phyloP scores from a whole-genome alignment of 192 early-diverging fungal species.

The Coemansia sp. region DNA sequence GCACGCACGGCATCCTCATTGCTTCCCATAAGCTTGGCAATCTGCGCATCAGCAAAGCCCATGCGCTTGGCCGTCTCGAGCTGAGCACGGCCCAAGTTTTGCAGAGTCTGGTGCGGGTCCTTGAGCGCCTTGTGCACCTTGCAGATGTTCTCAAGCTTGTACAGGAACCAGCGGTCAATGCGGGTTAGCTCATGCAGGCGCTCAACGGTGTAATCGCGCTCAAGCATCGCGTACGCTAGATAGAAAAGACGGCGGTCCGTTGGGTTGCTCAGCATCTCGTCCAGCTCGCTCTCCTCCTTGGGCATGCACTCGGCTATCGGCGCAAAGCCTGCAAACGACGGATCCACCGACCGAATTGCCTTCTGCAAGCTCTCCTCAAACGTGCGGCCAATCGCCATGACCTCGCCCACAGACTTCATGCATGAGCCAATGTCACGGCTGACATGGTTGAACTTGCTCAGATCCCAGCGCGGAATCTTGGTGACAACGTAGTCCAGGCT shows the following conservation, averaged over 20 bases:
- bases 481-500: constrained; percentile 92
- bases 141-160: constrained; percentile 85
- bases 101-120: constrained; percentile 56
- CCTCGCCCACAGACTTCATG: constrained; percentile 98
- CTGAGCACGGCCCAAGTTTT: constrained; percentile 57
- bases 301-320: constrained; percentile 33
- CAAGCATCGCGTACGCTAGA: constrained; percentile 79
- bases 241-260: constrained; percentile 85
- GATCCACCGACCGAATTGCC: constrained; percentile 94
- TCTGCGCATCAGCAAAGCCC: constrained; percentile 90
- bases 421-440: constrained; percentile 77
- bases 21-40: constrained; percentile 60
- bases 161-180: constrained; percentile 89
- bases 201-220: constrained; percentile 75
- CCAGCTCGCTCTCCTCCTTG: constrained; percentile 55
- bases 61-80: constrained; percentile 76
- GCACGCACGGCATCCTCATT: constrained; percentile 71
- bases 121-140: constrained; percentile 51
- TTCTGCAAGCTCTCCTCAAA: constrained; percentile 97
- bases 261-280: constrained; percentile 64
- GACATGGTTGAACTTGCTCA: constrained; percentile 92
- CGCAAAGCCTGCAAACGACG: constrained; percentile 83
- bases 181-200: constrained; percentile 78
- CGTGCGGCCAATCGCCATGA: constrained; percentile 97
- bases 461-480: constrained; percentile 98